phyloP scores from a whole-genome alignment of 768 basidiomycete species.

The Rubroboletus satanas region DNA sequence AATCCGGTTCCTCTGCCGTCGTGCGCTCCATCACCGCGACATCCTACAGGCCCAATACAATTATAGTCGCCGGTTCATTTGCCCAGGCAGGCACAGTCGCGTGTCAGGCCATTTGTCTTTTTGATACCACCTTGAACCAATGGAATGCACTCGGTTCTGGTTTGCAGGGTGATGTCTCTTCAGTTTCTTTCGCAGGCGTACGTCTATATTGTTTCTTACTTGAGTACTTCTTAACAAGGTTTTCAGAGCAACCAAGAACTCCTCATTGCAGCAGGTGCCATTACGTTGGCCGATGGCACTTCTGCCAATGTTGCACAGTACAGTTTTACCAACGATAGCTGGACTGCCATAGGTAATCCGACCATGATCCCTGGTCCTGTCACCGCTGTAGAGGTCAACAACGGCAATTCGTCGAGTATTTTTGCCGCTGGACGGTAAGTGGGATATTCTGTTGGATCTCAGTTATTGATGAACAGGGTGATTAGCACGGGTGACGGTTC shows the following conservation, averaged over 20 bases:
- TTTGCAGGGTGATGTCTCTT: slow-evolving; percentile 74
- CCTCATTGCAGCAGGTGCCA: slow-evolving; percentile 77
- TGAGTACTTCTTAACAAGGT: slow-evolving; percentile 4
- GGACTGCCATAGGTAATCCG: slow-evolving; percentile 63
- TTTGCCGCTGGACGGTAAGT: slow-evolving; percentile 86
- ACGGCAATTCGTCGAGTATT: slow-evolving; percentile 74
- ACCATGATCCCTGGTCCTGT: slow-evolving; percentile 80
- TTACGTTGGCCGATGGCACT: slow-evolving; percentile 61
- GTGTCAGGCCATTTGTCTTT: slow-evolving; percentile 77
- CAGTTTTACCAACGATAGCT: slow-evolving; percentile 66
- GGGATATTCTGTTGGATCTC: background rate
- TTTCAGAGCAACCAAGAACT: slow-evolving; percentile 58
- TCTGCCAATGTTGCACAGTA: slow-evolving; percentile 72
- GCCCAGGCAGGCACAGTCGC: slow-evolving; percentile 66
- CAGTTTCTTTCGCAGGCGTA: slow-evolving; percentile 80
- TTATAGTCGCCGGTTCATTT: slow-evolving; percentile 90
- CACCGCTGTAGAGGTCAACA: slow-evolving; percentile 82
- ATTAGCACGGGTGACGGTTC: slow-evolving; percentile 54
- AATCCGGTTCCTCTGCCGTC: slow-evolving; percentile 50
- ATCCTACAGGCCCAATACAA: slow-evolving; percentile 49
- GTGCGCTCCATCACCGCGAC: slow-evolving; percentile 72
- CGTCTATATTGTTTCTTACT: slow-evolving; percentile 23
- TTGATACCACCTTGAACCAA: slow-evolving; percentile 61
- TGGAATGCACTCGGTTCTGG: slow-evolving; percentile 83
- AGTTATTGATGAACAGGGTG: background rate